These are phyloP conservation scores for Xylariales sp. DNA, from an alignment of 2,329 filamentous ascomycete genomes.

Conservation along the genomic window DNA sequence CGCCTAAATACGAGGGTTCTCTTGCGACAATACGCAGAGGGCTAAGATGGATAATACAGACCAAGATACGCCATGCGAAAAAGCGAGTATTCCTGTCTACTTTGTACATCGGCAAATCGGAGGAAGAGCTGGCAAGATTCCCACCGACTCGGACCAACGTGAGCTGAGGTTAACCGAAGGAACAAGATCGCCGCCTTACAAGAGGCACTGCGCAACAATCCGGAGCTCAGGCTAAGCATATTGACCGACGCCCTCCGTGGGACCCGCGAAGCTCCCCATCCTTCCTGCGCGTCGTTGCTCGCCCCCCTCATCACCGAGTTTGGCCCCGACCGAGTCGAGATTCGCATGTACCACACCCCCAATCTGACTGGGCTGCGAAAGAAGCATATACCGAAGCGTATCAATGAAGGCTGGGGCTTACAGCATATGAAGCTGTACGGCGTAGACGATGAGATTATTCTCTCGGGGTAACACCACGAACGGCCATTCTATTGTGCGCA, in stretches of 20 bases:
- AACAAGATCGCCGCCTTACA: conserved; percentile 78
- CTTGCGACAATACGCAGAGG: conserved; percentile 17
- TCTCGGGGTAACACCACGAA: conserved; percentile 75
- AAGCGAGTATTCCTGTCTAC: conserved; percentile 91
- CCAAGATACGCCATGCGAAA: conserved; percentile 84
- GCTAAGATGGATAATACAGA: conserved; percentile 55
- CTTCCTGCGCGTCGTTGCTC: conserved; percentile 89
- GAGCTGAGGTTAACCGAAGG: conserved; percentile 34
- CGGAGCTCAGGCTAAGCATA: conserved; percentile 83
- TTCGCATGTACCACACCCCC: conserved; percentile 98
- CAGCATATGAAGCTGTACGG: conserved; percentile 99
- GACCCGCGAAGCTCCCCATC: conserved; percentile 86
- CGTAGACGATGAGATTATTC: conserved; percentile 92
- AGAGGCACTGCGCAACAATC: conserved; percentile 78
- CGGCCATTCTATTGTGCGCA: background rate
- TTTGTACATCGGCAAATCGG: conserved; percentile 93
- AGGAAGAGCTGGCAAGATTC: conserved; percentile 78
- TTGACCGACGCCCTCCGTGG: conserved; percentile 91
- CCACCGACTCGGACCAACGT: conserved; percentile 15
- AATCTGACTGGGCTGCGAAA: conserved; percentile 91
- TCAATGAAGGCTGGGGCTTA: conserved; percentile 98
- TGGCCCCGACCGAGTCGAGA: conserved; percentile 83
- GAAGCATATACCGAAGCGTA: conserved; percentile 83
- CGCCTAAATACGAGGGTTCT: background rate
- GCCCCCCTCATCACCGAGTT: conserved; percentile 87